These are phyloP conservation scores for Pyrenula massariospora DNA, from an alignment of 495 filamentous ascomycete genomes.

Conservation along the genomic window DNA sequence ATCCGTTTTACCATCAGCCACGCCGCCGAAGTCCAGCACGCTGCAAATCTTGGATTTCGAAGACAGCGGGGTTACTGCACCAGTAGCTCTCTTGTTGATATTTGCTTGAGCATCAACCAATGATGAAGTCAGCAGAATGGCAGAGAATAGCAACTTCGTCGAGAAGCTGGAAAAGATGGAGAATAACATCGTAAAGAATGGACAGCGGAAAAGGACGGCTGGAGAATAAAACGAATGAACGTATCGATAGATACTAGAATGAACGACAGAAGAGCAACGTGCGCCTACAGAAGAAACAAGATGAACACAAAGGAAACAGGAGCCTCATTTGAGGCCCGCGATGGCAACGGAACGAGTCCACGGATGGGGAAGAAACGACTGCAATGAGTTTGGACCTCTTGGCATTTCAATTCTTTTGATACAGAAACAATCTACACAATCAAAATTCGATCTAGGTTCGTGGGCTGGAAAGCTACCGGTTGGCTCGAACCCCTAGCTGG, in stretches of 20 bases:
- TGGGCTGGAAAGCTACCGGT: not conserved
- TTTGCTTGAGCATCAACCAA: not conserved
- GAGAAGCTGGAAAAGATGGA: not conserved
- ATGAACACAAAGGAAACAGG: not conserved
- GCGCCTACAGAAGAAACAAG: no score
- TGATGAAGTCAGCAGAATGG: not conserved
- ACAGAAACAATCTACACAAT: not conserved
- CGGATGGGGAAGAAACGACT: not conserved
- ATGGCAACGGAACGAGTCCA: not conserved
- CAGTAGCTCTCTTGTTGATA: not conserved
- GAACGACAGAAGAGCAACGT: not conserved
- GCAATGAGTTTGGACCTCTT: not conserved
- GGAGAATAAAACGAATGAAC: not conserved
- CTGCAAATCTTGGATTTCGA: slow-evolving; percentile 22
- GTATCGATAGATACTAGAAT: not conserved
- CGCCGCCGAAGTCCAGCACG: slow-evolving; percentile 27
- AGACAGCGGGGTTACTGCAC: not conserved
- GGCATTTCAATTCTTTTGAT: not conserved
- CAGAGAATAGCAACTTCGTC: not conserved
- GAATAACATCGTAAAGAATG: not conserved
- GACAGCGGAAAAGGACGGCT: not conserved
- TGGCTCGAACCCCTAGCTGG: not conserved
- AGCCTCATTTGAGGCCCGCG: not conserved
- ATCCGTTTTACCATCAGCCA: slow-evolving; percentile 27
- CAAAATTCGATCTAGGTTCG: not conserved